A percentile compares a stretch with the other conserved stretches of the same genome.
phyloP scores from a whole-genome alignment of 345 rosid genomes.

The Camelina hispida region DNA sequence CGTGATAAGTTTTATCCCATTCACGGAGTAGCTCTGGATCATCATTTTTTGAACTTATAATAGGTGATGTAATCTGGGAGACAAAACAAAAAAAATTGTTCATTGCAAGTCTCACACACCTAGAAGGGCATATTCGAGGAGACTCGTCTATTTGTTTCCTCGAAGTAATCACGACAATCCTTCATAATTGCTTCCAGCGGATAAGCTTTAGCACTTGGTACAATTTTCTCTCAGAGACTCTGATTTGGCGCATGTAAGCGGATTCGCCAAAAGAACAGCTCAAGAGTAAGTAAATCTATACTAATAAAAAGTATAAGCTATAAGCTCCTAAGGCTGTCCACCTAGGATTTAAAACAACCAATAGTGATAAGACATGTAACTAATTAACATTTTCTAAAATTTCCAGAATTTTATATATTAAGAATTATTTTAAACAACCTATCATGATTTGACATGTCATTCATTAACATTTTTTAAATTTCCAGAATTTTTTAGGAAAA shows the following conservation, averaged over 20 bases:
- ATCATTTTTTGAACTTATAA: constrained; percentile 22
- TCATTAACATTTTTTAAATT: too few relatives aligned
- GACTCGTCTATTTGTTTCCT: constrained; percentile 80
- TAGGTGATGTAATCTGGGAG: neutral
- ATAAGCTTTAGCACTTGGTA: constrained; percentile 95
- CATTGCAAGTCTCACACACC: constrained; percentile 52
- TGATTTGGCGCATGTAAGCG: constrained; percentile 96
- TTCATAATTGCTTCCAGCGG: constrained; percentile 91
- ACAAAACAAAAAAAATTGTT: neutral
- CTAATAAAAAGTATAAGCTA: too few relatives aligned
- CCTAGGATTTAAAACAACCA: too few relatives aligned
- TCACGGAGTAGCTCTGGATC: constrained; percentile 74
- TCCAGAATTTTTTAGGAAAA: too few relatives aligned
- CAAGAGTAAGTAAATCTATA: constrained; percentile 23
- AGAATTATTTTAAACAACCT: too few relatives aligned
- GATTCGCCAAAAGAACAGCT: constrained; percentile 30
- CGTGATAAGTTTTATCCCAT: constrained; percentile 87
- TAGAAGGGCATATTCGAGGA: constrained; percentile 92
- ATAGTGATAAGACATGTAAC: too few relatives aligned
- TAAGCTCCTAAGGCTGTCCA: too few relatives aligned
- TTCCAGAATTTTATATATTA: too few relatives aligned
- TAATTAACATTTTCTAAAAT: too few relatives aligned
- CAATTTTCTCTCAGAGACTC: constrained; percentile 84
- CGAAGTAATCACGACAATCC: constrained; percentile 87
- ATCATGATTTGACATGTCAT: too few relatives aligned